Evolutionary conservation across 805 yeast genomes (phyloP).

Genomic region (Lipomyces spencermartinsiae): DNA sequence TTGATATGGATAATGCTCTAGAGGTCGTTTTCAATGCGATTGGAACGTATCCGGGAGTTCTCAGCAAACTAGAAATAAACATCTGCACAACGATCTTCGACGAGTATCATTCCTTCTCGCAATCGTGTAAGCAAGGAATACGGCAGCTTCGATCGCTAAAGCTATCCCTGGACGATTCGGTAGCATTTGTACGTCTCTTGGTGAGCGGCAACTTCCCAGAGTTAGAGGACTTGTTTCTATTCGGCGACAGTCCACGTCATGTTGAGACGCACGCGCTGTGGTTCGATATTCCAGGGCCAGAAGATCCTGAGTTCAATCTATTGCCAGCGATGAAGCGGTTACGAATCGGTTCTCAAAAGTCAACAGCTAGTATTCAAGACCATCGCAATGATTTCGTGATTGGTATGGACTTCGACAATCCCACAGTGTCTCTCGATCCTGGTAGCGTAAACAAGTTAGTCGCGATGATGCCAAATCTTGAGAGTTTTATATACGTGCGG

Average conservation of each 20-base stretch:
- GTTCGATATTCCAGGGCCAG: slow-evolving; percentile 4
- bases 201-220: neutral
- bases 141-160: slow-evolving; percentile 4
- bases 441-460: slow-evolving; percentile 1
- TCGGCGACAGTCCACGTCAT: neutral
- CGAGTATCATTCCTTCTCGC: neutral
- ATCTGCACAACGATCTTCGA: slow-evolving; percentile 9
- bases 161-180: slow-evolving; percentile 14
- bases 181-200: slow-evolving; percentile 5
- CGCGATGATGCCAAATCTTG: slow-evolving; percentile 17
- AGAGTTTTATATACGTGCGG: slow-evolving; percentile 6
- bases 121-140: neutral
- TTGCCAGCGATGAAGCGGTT: slow-evolving; percentile 6
- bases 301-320: neutral
- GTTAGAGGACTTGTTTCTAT: slow-evolving; percentile 11
- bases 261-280: neutral
- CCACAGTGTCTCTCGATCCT: slow-evolving; percentile 1
- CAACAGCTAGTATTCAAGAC: slow-evolving; percentile 10
- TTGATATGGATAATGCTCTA: neutral
- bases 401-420: neutral
- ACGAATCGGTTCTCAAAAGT: slow-evolving; percentile 18
- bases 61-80: slow-evolving; percentile 13
- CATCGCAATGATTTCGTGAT: neutral
- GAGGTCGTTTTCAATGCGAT: neutral
- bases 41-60: slow-evolving; percentile 2